These are phyloP conservation scores for Simmondsia chinensis DNA, from an alignment of 148 eudicot species.

Conservation along the genomic window DNA sequence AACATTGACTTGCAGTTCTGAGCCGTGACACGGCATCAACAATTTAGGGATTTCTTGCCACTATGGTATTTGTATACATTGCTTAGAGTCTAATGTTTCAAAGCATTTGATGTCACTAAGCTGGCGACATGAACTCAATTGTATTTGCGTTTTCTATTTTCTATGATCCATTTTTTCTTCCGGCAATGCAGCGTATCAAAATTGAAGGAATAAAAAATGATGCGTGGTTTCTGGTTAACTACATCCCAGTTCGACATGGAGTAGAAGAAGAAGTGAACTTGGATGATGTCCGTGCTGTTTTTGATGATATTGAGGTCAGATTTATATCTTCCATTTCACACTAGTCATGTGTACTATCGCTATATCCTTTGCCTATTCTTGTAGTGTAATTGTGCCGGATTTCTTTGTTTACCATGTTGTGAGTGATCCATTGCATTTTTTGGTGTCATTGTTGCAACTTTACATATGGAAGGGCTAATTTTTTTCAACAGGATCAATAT, in stretches of 20 bases:
- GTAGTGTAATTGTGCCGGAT: not conserved
- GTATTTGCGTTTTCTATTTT: not conserved
- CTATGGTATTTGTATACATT: too few species aligned
- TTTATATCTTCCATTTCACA: not conserved
- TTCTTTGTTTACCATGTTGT: not conserved
- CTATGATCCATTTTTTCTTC: conserved; percentile 3
- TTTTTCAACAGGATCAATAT: conserved; percentile 56
- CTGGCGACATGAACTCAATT: not conserved
- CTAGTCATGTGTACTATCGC: not conserved
- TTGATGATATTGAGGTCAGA: conserved; percentile 85
- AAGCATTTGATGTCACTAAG: too few species aligned
- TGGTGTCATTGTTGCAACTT: too few species aligned
- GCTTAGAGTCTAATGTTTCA: too few species aligned
- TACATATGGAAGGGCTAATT: not conserved
- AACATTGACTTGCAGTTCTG: too few species aligned
- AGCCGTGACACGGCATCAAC: too few species aligned
- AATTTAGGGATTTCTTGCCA: too few species aligned
- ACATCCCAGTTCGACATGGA: conserved; percentile 43
- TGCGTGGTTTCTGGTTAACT: conserved; percentile 74
- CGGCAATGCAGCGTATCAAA: conserved; percentile 59
- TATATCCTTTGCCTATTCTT: not conserved
- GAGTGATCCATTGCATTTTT: too few species aligned
- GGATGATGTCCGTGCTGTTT: conserved; percentile 87
- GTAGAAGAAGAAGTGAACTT: conserved; percentile 76
- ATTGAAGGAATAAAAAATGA: conserved; percentile 68